Evolutionary conservation across 179 eudicot genomes (phyloP).

Genomic region (Camellia oleifera): DNA sequence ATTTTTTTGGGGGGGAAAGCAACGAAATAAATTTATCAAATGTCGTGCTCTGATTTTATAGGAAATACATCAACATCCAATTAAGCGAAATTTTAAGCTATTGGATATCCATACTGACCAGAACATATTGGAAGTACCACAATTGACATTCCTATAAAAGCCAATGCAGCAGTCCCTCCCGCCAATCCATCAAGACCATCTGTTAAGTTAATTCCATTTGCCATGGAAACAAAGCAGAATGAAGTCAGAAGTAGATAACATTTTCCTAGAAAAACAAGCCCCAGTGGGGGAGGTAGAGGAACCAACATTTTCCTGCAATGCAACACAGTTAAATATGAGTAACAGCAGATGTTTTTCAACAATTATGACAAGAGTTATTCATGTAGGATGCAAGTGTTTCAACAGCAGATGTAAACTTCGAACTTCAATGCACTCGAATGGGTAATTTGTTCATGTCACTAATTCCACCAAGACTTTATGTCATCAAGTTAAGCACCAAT

Average conservation of each 20-base stretch:
- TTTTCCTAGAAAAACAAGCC: conserved; percentile 72
- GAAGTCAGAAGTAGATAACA: conserved; percentile 57
- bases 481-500: not conserved
- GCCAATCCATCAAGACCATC: conserved; percentile 90
- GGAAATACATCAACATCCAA: not conserved
- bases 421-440: not conserved
- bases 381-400: conserved; percentile 1
- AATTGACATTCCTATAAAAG: conserved; percentile 87
- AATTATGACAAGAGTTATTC: not conserved
- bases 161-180: conserved; percentile 87
- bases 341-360: conserved; percentile 7
- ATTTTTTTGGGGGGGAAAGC: not conserved
- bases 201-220: conserved; percentile 57
- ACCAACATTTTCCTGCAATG: conserved; percentile 82
- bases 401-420: not conserved
- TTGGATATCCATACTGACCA: conserved; percentile 44
- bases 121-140: conserved; percentile 92
- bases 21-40: not conserved
- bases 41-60: not conserved
- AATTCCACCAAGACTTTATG: not conserved
- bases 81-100: not conserved
- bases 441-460: not conserved
- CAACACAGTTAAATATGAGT: conserved; percentile 14
- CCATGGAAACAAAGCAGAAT: conserved; percentile 72
- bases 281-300: conserved; percentile 80